Evolutionary conservation across 139 green algal genomes (phyloP).

Genomic region (Chlorella sorokiniana): DNA sequence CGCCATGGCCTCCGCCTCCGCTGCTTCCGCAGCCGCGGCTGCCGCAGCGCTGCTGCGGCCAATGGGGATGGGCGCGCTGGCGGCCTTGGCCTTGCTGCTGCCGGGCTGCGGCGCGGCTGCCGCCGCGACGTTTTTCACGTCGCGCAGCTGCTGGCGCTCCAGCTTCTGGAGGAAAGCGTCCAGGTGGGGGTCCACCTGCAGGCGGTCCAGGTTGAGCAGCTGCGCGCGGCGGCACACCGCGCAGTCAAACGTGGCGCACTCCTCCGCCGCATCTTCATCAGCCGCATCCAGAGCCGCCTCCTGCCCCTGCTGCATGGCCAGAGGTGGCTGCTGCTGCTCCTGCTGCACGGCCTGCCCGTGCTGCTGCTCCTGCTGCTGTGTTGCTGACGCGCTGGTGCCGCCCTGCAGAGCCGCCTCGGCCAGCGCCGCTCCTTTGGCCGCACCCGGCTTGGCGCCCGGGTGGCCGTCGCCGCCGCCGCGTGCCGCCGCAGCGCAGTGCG

Average conservation of each 20-base stretch:
- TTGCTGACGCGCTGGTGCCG: neutral
- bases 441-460: neutral
- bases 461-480: neutral
- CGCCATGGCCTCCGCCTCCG: neutral
- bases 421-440: neutral
- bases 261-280: slow-evolving; percentile 24
- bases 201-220: slow-evolving; percentile 73
- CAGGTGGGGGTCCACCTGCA: slow-evolving; percentile 77
- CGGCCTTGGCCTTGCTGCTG: neutral
- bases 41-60: neutral
- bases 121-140: slow-evolving; percentile 1
- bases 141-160: slow-evolving; percentile 23
- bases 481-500: slow-evolving; percentile 26
- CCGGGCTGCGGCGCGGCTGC: neutral
- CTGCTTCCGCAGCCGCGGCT: neutral
- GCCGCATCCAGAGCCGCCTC: neutral
- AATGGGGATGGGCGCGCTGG: slow-evolving; percentile 17
- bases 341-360: neutral
- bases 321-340: neutral
- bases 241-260: slow-evolving; percentile 65
- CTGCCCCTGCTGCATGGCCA: slow-evolving; percentile 2
- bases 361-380: slow-evolving; percentile 2
- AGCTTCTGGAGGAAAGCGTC: slow-evolving; percentile 69
- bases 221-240: slow-evolving; percentile 75
- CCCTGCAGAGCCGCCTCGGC: neutral